Conservation (phyloP, 129 eudicot species). For the Flaveria trinervia region DNA sequence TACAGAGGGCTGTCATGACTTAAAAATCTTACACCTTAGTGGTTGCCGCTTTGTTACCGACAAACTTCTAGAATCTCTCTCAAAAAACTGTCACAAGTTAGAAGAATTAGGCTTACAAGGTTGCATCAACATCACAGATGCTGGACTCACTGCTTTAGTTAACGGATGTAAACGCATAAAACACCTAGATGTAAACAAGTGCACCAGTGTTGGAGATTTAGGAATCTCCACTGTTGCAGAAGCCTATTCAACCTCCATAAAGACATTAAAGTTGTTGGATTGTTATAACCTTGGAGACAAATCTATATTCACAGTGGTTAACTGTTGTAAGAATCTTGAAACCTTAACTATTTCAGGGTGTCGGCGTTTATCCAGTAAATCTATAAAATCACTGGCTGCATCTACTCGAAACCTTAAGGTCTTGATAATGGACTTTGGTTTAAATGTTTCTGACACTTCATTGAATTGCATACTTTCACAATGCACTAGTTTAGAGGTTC, state of each 20-base stretch:
- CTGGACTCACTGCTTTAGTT: slow-evolving; percentile 67
- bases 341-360: slow-evolving; percentile 81
- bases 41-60: slow-evolving; percentile 84
- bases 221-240: slow-evolving; percentile 61
- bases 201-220: slow-evolving; percentile 73
- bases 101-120: slow-evolving; percentile 71
- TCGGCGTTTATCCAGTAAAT: slow-evolving; percentile 58
- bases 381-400: slow-evolving; percentile 58
- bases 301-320: slow-evolving; percentile 56
- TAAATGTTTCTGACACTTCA: slow-evolving; percentile 71
- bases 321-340: slow-evolving; percentile 67
- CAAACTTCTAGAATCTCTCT: slow-evolving; percentile 52
- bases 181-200: slow-evolving; percentile 69
- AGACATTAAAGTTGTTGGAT: slow-evolving; percentile 69
- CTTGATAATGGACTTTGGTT: slow-evolving; percentile 89
- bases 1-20: slow-evolving; percentile 72
- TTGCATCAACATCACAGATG: slow-evolving; percentile 74
- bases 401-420: slow-evolving; percentile 50
- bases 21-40: slow-evolving; percentile 62
- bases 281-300: slow-evolving; percentile 81
- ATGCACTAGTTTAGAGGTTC: slow-evolving; percentile 70
- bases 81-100: slow-evolving; percentile 63
- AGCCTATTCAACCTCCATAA: slow-evolving; percentile 67
- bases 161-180: slow-evolving; percentile 65
- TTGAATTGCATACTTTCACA: slow-evolving; percentile 51